phyloP scores from a whole-genome alignment of 2,329 filamentous ascomycete species.

The Aureobasidium sp. region DNA sequence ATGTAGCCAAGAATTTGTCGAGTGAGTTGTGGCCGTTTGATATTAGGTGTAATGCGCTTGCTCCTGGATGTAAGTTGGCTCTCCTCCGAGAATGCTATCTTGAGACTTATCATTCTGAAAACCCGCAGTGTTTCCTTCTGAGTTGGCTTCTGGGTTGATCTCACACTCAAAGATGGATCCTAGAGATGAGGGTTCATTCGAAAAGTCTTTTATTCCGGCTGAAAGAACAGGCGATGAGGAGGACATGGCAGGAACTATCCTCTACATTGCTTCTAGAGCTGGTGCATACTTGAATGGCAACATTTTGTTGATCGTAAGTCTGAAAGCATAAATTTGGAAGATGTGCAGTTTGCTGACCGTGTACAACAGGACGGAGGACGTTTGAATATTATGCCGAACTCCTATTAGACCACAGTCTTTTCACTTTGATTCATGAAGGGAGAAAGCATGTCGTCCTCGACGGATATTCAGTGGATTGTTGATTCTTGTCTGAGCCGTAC shows the following conservation, averaged over 20 bases:
- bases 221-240: conserved; percentile 51
- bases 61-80: conserved; percentile 35
- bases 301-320: conserved; percentile 44
- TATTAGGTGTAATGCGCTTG: conserved; percentile 47
- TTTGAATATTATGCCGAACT: conserved; percentile 48
- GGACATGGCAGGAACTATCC: conserved; percentile 58
- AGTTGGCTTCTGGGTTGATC: conserved; percentile 51
- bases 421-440: too few species aligned
- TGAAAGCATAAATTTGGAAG: accelerated
- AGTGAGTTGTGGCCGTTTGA: conserved; percentile 34
- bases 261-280: conserved; percentile 58
- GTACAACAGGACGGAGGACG: conserved; percentile 53
- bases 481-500: too few species aligned
- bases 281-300: conserved; percentile 61
- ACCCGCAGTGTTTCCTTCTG: conserved; percentile 57
- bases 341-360: neutral
- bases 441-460: too few species aligned
- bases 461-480: too few species aligned
- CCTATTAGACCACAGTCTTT: conserved; percentile 38
- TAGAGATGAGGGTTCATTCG: conserved; percentile 35
- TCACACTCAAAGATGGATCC: conserved; percentile 26
- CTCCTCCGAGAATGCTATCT: neutral
- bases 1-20: conserved; percentile 44
- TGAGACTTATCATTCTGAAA: neutral
- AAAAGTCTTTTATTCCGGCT: conserved; percentile 47